These are phyloP conservation scores for Phoenix dactylifera DNA, from an alignment of 176 grass and related monocot genomes.

Conservation along the genomic window DNA sequence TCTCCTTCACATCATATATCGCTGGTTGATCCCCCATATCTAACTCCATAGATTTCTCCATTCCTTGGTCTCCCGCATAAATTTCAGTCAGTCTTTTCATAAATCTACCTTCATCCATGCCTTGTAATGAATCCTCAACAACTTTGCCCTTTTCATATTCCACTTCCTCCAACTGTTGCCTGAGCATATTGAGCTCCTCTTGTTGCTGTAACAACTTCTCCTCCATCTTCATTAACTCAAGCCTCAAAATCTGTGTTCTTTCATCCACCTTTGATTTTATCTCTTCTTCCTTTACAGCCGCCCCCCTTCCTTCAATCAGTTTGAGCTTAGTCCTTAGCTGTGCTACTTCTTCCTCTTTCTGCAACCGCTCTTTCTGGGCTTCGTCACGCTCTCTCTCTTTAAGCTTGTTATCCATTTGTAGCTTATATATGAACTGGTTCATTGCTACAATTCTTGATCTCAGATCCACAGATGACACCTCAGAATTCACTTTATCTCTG, in stretches of 20 bases:
- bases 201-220: constrained; percentile 42
- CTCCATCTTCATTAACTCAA: constrained; percentile 46
- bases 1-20: constrained; percentile 54
- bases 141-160: constrained; percentile 30
- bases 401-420: constrained; percentile 60
- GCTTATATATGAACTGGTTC: constrained; percentile 81
- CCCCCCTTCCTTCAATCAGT: constrained; percentile 37
- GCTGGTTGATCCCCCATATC: constrained; percentile 57
- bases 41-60: constrained; percentile 91
- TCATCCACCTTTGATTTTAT: constrained; percentile 46
- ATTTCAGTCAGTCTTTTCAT: constrained; percentile 46
- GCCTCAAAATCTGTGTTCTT: constrained; percentile 27
- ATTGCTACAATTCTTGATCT: constrained; percentile 62
- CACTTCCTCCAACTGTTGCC: constrained; percentile 41
- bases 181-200: constrained; percentile 41
- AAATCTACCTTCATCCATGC: constrained; percentile 37
- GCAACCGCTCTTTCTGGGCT: constrained; percentile 29
- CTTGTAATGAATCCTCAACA: constrained; percentile 20
- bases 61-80: constrained; percentile 37
- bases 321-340: constrained; percentile 33
- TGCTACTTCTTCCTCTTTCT: constrained; percentile 60
- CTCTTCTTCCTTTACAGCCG: constrained; percentile 37
- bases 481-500: constrained; percentile 46
- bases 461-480: constrained; percentile 53
- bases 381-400: constrained; percentile 56